Evolutionary conservation across 2,329 filamentous ascomycete genomes (phyloP).

Genomic region (Cryphonectria nitschkei): DNA sequence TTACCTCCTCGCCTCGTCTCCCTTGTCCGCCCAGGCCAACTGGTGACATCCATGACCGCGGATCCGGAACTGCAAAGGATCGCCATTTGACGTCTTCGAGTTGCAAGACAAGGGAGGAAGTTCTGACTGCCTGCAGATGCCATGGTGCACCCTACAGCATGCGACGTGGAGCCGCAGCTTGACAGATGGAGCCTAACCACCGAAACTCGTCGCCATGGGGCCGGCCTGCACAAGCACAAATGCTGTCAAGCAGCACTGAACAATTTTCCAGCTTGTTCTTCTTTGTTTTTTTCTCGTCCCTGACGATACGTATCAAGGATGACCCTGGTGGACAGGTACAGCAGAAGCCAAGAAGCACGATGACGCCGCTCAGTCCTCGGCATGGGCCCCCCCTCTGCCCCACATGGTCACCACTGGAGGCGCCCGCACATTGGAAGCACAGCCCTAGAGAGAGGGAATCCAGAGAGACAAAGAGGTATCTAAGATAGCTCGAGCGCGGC

Average conservation of each 20-base stretch:
- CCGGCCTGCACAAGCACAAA: background rate
- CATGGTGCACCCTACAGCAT: background rate
- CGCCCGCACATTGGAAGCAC: background rate
- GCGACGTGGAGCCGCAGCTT: background rate
- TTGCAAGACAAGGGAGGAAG: conserved; percentile 1
- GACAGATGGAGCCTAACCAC: conserved; percentile 5
- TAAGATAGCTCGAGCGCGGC: conserved; percentile 6
- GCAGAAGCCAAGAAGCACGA: background rate
- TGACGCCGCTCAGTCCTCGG: conserved; percentile 5
- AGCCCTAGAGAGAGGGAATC: background rate
- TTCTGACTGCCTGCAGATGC: background rate
- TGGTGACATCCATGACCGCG: background rate
- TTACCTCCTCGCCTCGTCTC: background rate
- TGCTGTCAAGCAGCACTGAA: background rate
- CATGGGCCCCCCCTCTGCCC: background rate
- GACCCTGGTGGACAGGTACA: background rate
- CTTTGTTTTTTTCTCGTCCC: background rate
- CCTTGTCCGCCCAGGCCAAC: background rate
- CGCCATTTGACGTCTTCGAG: conserved; percentile 1
- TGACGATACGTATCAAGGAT: background rate
- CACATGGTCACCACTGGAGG: background rate
- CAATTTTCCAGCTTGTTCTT: background rate
- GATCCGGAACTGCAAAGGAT: conserved; percentile 7
- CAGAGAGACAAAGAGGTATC: background rate
- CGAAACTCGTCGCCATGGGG: background rate